Conservation (phyloP, 2,329 filamentous ascomycete genomes). For the Verticillium alfalfae region DNA sequence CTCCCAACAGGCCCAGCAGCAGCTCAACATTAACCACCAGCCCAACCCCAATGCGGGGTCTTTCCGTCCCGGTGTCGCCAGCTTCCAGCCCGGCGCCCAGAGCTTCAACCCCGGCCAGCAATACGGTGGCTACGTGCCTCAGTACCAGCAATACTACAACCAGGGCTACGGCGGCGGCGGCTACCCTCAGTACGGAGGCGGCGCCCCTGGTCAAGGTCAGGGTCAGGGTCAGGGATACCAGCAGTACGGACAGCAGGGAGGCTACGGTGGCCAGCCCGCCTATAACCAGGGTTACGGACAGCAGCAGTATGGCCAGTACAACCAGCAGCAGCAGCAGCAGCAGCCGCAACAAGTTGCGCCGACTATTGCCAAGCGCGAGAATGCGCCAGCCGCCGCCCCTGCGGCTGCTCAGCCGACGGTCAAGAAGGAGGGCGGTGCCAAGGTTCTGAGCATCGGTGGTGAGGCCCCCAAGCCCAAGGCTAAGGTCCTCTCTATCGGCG, state of each 20-base stretch:
- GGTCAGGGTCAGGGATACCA: slow-evolving; percentile 31
- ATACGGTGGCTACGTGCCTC: slow-evolving; percentile 53
- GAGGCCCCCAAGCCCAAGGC: slow-evolving; percentile 50
- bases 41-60: slow-evolving; percentile 37
- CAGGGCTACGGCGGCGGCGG: slow-evolving; percentile 38
- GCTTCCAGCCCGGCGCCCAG: slow-evolving; percentile 69
- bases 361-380: slow-evolving; percentile 24
- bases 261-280: slow-evolving; percentile 41
- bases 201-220: slow-evolving; percentile 5
- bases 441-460: slow-evolving; percentile 59
- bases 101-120: slow-evolving; percentile 68
- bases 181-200: slow-evolving; percentile 52
- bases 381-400: slow-evolving; percentile 11
- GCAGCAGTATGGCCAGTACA: slow-evolving; percentile 41
- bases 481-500: slow-evolving; percentile 40
- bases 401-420: slow-evolving; percentile 43
- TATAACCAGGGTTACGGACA: slow-evolving; percentile 36
- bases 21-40: slow-evolving; percentile 65
- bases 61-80: slow-evolving; percentile 62
- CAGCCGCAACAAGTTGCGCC: slow-evolving; percentile 57
- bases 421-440: slow-evolving; percentile 52
- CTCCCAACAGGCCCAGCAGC: slow-evolving; percentile 68
- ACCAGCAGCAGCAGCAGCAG: slow-evolving; percentile 37
- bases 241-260: slow-evolving; percentile 41
- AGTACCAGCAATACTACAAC: slow-evolving; percentile 48